Evolutionary conservation across 805 yeast genomes (phyloP).

Genomic region (Martiniozyma abietophila): DNA sequence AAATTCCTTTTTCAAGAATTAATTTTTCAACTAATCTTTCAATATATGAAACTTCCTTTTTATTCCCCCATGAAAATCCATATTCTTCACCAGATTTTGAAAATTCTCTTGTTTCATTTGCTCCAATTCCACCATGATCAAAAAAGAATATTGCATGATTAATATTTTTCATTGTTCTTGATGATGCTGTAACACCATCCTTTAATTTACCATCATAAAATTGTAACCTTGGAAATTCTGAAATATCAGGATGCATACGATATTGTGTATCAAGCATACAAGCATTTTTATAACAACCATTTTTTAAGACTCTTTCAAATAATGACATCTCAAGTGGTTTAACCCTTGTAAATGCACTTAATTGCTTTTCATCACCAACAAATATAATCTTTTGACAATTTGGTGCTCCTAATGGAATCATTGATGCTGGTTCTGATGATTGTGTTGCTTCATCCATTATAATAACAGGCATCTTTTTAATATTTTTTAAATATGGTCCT

Average conservation of each 20-base stretch:
- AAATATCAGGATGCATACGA: slow-evolving; percentile 94
- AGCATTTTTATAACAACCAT: slow-evolving; percentile 51
- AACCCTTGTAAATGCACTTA: slow-evolving; percentile 62
- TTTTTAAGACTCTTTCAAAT: slow-evolving; percentile 56
- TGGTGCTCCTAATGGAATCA: slow-evolving; percentile 61
- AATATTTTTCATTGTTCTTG: slow-evolving; percentile 38
- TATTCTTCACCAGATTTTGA: slow-evolving; percentile 30
- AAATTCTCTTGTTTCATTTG: slow-evolving; percentile 39
- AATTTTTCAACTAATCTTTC: slow-evolving; percentile 39
- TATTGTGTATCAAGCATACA: slow-evolving; percentile 76
- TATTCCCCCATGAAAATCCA: slow-evolving; percentile 53
- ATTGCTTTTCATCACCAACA: slow-evolving; percentile 72
- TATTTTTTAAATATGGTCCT: slow-evolving; percentile 49
- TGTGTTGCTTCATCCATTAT: slow-evolving; percentile 77
- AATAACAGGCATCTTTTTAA: slow-evolving; percentile 45
- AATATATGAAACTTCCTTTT: slow-evolving; percentile 42
- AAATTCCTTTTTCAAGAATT: slow-evolving; percentile 44
- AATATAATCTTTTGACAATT: slow-evolving; percentile 60
- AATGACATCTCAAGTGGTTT: slow-evolving; percentile 58
- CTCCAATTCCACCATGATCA: slow-evolving; percentile 41
- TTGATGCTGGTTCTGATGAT: slow-evolving; percentile 62
- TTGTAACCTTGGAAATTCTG: slow-evolving; percentile 71
- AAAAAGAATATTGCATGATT: slow-evolving; percentile 51
- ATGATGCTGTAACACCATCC: slow-evolving; percentile 56
- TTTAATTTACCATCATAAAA: slow-evolving; percentile 65